Base-by-base conservation (phyloP, 73 alveolate species). In the Uronychia setigera region DNA sequence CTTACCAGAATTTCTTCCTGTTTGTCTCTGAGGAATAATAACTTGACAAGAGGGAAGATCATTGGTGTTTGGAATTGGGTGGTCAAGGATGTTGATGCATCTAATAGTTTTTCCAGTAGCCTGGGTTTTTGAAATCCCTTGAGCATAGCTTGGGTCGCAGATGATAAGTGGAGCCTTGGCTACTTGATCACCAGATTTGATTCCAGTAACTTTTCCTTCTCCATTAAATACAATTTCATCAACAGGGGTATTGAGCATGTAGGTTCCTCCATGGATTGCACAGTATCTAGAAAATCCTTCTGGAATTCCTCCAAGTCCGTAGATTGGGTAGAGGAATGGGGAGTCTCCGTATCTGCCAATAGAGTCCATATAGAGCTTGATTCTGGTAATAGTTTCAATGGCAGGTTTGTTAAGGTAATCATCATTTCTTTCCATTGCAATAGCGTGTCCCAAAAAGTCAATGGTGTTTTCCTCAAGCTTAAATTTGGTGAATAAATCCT, bases 371-470 rank as follows among this genome's bases (percentile, higher is more conserved):
- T 95, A 97, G 81, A 97, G 94, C 80, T 96, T 87, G 84, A 93
- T 92, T 88, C 95, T 97, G 74, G 87, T 93, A 28, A 96, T 75
- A 27, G 95, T 74, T 31, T 89, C 93, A 33, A 85, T 77, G 26
- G 98, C 97, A 89, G 99, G 98, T 80, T 92, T 78, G 31, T 88
- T 96, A 32, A 97, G 35, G 86, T 84, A 95, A 76, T 80, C 93
- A 85, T 97, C 99, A 79, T 93, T 89, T 60, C 93, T 86, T 94
- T 77, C 94, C 92, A 98, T 92, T 14, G 99, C 99, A 60, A 98
- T 98, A 1, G 99, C 99, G 89, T 98, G 99, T n/a, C 99, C 99
- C 29, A 98, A 81, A 92, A 98, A 98, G 94, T 98, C 99, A 75
- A 97, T 89, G 81, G 99, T 98, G 88, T 97, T 96, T 60, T 92